Evolutionary conservation across 768 basidiomycete genomes (phyloP), one percentile per base, ranked within the genome.

Genomic region (Amylocystis lapponica): DNA sequence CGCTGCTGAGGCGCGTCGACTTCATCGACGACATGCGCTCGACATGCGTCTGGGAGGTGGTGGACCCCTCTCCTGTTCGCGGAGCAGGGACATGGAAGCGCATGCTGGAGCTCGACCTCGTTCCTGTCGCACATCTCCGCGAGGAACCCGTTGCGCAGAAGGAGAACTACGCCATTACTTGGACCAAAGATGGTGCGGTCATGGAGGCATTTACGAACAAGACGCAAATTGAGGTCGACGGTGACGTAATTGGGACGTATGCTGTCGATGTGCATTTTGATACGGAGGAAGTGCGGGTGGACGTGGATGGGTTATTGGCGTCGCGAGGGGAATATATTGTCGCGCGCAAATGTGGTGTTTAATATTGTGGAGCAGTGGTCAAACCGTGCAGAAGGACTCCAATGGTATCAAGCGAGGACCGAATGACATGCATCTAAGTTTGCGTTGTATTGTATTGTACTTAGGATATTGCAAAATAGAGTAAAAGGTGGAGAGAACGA

Each of bases 91-190:
- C 30, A 10, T 55, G 53, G 55, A 48, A 46, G 23, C 69, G 68
- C 32, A 59, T 57, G 2, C 62, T 82, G 27, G 63, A 66, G n/a
- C 50, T 81, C 13, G 54, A 64, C 12, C 74, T 86, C 23, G 66
- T 86, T 13, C 78, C 81, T 11, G 68, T 88, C 13, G 83, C 78
- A 0, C 73, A 82, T 40, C 68, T 82, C 45, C 60, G 74, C 43
- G 48, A 45, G 25, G 66, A 68, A n/a, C 44, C 47, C 3, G 49
- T 51, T 0, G 49, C 39, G 12, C 41, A 43, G 11, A 58, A 55
- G n/a, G 76, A 80, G 56, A 71, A 68, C 40, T 84, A 82, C 52
- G 63, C 65, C 8, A 72, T 85, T 41, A 55, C 56, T 16, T 86
- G 85, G 84, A 57, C 56, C 23, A 75, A 66, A 47, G 68, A 81